A percentile compares a stretch with the other conserved stretches of the same genome.
Evolutionary conservation across 2,329 filamentous ascomycete species (phyloP).

Genomic region (Monosporascus sp.): DNA sequence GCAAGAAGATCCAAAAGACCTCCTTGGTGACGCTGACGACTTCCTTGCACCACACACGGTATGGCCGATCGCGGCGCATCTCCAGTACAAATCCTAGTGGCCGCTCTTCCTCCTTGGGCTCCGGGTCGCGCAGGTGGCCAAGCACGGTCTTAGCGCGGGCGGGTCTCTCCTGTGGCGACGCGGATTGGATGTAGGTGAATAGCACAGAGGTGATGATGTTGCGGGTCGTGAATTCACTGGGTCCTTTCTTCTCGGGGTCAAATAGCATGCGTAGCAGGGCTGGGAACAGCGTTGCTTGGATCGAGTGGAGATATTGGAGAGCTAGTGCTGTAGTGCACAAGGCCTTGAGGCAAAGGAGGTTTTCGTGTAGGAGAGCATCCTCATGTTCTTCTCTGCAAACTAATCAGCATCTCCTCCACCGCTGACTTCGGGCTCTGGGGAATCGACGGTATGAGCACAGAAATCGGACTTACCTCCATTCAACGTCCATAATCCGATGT

Average conservation of each 20-base stretch:
- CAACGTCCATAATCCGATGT: constrained; percentile 88
- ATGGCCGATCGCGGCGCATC: constrained; percentile 82
- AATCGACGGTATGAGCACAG: background rate
- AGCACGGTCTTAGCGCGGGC: constrained; percentile 69
- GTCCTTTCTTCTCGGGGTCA: constrained; percentile 96
- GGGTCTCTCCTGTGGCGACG: constrained; percentile 55
- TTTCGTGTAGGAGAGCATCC: constrained; percentile 86
- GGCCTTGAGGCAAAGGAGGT: constrained; percentile 87
- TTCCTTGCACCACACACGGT: constrained; percentile 92
- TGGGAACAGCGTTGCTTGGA: constrained; percentile 78
- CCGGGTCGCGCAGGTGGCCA: constrained; percentile 72
- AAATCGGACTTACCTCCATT: constrained; percentile 71
- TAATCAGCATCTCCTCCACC: too few relatives aligned
- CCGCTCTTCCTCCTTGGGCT: constrained; percentile 67
- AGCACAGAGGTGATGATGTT: constrained; percentile 84
- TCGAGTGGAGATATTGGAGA: constrained; percentile 71
- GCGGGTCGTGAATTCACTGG: constrained; percentile 91
- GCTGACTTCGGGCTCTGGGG: too few relatives aligned
- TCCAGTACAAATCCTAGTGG: constrained; percentile 83
- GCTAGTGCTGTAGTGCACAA: constrained; percentile 88
- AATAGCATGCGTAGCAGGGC: constrained; percentile 85
- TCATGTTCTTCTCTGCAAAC: constrained; percentile 80
- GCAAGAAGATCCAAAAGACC: constrained; percentile 98
- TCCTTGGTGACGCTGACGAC: constrained; percentile 91
- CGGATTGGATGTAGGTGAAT: constrained; percentile 78